These are phyloP conservation scores for Filosporella fistucella DNA, from an alignment of 495 filamentous ascomycete genomes.

Conservation along the genomic window DNA sequence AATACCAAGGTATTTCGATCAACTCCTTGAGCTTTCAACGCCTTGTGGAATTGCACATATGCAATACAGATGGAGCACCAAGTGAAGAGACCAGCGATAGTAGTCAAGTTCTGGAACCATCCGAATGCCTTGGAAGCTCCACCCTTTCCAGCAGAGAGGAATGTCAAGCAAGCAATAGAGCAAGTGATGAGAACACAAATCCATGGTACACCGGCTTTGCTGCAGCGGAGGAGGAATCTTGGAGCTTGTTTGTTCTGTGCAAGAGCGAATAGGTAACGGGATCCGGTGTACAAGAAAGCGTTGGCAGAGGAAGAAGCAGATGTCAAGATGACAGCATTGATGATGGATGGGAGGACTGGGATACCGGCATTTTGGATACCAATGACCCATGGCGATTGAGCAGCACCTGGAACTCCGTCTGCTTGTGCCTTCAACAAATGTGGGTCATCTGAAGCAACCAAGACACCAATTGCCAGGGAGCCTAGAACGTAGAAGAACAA, in stretches of 20 bases:
- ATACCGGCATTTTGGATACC: slow-evolving; percentile 64
- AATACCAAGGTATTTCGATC: slow-evolving; percentile 44
- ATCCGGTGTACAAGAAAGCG: slow-evolving; percentile 57
- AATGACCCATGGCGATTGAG: slow-evolving; percentile 58
- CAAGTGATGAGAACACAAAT: slow-evolving; percentile 48
- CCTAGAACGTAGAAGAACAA: slow-evolving; percentile 54
- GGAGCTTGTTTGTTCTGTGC: slow-evolving; percentile 59
- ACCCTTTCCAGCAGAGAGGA: slow-evolving; percentile 50
- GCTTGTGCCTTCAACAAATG: slow-evolving; percentile 48
- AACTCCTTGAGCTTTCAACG: slow-evolving; percentile 23
- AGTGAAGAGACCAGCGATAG: slow-evolving; percentile 53
- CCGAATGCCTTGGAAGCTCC: slow-evolving; percentile 53
- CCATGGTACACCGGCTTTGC: slow-evolving; percentile 57
- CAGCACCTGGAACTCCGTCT: slow-evolving; percentile 44
- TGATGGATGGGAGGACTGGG: slow-evolving; percentile 53
- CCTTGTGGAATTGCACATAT: slow-evolving; percentile 25
- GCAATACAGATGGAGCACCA: slow-evolving; percentile 36
- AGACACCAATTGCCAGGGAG: slow-evolving; percentile 49
- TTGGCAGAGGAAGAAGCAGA: slow-evolving; percentile 71
- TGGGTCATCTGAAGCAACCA: slow-evolving; percentile 57
- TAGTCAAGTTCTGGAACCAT: slow-evolving; percentile 56
- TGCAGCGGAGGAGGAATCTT: slow-evolving; percentile 50
- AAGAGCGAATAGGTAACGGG: slow-evolving; percentile 59
- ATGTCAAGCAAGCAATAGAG: slow-evolving; percentile 51
- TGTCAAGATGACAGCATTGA: slow-evolving; percentile 66